Base-by-base conservation (phyloP, 23 red algal genomes). In the Gracilaria gracilis region DNA sequence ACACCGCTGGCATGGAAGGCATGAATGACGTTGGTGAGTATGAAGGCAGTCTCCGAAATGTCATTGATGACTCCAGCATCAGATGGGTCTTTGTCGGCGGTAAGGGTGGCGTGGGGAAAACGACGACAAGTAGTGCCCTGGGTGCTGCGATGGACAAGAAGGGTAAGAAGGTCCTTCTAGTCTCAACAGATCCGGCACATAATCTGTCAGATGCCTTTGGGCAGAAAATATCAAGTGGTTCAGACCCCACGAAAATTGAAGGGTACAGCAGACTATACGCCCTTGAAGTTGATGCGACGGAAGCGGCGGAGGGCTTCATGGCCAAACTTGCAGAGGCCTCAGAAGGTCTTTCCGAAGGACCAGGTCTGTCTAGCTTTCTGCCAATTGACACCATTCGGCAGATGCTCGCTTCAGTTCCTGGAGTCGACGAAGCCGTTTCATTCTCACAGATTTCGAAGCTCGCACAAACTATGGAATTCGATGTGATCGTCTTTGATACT, bases 121-220 rank as follows among this genome's bases (percentile, higher is more conserved):
- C 97, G n/a, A 99, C 94, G 8, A 96, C 95, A 4, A 95, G 88
- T 40, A 87, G 82, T 69, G 86, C 90, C 14, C 47, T 99, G 5
- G 97, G 94, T n/a, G 91, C 91, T 17, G 73, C 93, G 2, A 80
- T 99, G 29, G 87, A 85, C 80, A 92, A 92, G 50, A 79, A 67
- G 49, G 59, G 82, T 8, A 88, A 83, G 72, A 82, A 89, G 15
- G 92, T 96, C 15, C 70, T 99, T 8, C 64, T 99, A 20, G 93
- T 99, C 13, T 99, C 97, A 21, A 99, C 97, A 8, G 97, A 99
- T 83, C 97, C 97, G 15, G 97, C 97, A 17, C 97, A 99, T 85
- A 99, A 95, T 69, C 86, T 99, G 0, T 94, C 88, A 8, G 97
- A 99, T 55, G 97, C 97, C 16, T 99, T 99, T 67, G 84, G 40